These are phyloP conservation scores for Heterobasidion irregulare DNA, from an alignment of 1,284 basidiomycete genomes.

Conservation along the genomic window DNA sequence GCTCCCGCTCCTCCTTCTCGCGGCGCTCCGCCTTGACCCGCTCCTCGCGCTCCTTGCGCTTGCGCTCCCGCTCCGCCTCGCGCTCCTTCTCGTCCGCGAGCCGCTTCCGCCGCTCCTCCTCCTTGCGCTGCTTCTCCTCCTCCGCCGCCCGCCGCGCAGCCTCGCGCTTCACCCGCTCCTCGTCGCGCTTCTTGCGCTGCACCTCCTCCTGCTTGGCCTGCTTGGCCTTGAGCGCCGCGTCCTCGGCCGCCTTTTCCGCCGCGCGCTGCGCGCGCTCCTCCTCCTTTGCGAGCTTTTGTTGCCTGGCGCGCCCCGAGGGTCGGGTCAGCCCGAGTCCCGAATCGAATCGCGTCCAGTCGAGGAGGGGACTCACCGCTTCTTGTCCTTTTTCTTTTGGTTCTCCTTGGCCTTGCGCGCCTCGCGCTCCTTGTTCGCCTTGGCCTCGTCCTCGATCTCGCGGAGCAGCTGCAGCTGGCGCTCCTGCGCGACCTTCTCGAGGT, in stretches of 20 bases:
- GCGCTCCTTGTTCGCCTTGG: slow-evolving; percentile 52
- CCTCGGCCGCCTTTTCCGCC: slow-evolving; percentile 77
- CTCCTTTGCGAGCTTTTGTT: slow-evolving; percentile 88
- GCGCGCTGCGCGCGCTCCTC: slow-evolving; percentile 78
- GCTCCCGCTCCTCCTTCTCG: slow-evolving; percentile 58
- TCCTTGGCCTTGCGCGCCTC: slow-evolving; percentile 94
- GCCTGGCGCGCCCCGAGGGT: slow-evolving; percentile 36
- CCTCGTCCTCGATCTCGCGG: slow-evolving; percentile 51
- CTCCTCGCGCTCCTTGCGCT: slow-evolving; percentile 59
- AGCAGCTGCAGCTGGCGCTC: slow-evolving; percentile 48
- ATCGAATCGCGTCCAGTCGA: no score
- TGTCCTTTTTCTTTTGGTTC: slow-evolving; percentile 99
- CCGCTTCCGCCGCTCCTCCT: slow-evolving; percentile 70
- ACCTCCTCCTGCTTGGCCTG: slow-evolving; percentile 59
- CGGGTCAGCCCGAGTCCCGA: slow-evolving; percentile 8
- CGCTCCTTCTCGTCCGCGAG: slow-evolving; percentile 62
- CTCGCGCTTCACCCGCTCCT: slow-evolving; percentile 67
- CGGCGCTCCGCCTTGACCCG: slow-evolving; percentile 52
- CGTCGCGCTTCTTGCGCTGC: slow-evolving; percentile 61
- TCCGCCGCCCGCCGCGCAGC: slow-evolving; percentile 67
- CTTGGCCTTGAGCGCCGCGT: slow-evolving; percentile 61
- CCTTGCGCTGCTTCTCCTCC: slow-evolving; percentile 72
- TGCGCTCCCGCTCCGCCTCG: slow-evolving; percentile 56
- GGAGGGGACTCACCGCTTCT: slow-evolving; percentile 84
- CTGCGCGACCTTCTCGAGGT: slow-evolving; percentile 30